A percentile compares a stretch with the other conserved stretches of the same genome.
phyloP scores from a whole-genome alignment of 371 early-diverging fungal genomes.

The Chytridiales sp. region DNA sequence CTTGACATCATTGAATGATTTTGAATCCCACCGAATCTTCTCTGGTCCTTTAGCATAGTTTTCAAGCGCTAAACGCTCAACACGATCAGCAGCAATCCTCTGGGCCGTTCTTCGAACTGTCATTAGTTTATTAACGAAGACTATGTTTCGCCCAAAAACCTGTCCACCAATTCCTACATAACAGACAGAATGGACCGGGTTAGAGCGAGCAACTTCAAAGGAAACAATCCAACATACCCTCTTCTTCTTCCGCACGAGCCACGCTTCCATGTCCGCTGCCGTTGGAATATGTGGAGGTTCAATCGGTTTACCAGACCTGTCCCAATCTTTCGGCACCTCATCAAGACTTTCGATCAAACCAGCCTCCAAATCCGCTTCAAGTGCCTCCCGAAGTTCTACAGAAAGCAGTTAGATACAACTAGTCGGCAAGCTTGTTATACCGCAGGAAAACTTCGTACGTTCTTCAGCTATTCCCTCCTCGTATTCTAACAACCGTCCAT shows the following conservation, averaged over 20 bases:
- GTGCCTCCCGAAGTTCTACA: conserved; percentile 1
- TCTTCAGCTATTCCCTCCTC: conserved; percentile 49
- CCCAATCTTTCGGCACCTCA: conserved; percentile 42
- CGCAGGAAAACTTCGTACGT: conserved; percentile 6
- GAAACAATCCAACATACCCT: conserved; percentile 1
- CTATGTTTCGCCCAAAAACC: conserved; percentile 9
- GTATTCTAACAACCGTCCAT: conserved; percentile 74
- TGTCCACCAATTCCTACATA: conserved; percentile 16
- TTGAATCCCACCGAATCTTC: too few relatives aligned
- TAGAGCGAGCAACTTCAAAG: too few relatives aligned
- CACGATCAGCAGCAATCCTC: too few relatives aligned
- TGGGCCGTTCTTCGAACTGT: too few relatives aligned
- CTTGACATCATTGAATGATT: too few relatives aligned
- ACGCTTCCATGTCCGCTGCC: conserved; percentile 74
- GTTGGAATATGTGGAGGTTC: conserved; percentile 51
- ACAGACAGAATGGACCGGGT: neutral
- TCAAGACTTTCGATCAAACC: conserved; percentile 21
- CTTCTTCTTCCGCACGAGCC: conserved; percentile 63
- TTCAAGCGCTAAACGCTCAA: too few relatives aligned
- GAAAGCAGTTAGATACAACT: conserved; percentile 8
- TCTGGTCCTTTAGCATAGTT: too few relatives aligned
- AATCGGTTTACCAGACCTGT: conserved; percentile 3
- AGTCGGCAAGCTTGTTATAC: conserved; percentile 5
- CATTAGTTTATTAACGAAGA: too few relatives aligned
- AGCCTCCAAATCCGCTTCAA: neutral